Base-by-base conservation (phyloP, 208 protist genomes). In the Leishmania mexicana region DNA sequence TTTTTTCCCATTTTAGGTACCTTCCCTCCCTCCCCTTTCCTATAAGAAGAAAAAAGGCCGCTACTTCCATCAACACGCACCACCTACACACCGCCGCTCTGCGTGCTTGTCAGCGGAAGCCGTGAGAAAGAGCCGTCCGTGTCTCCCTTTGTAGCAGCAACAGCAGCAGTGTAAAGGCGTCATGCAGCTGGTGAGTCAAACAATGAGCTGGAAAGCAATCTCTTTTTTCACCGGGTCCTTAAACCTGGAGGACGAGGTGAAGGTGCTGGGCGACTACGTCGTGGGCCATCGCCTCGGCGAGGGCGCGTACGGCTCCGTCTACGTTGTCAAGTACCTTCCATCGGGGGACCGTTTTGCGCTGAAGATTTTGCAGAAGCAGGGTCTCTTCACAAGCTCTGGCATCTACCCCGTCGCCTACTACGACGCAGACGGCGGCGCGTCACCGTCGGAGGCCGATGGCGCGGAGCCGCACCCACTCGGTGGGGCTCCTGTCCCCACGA, bases 221-320 rank as follows among this genome's bases (percentile, higher is more conserved):
- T 91, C 90, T 21, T 88, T 81, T 62, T 97, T 97, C 78, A 96
- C 92, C 11, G 94, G 92, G 45, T 90, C 90, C 17, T 83, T 80
- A 24, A 81, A 85, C 13, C 86, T 96, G 28, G 83, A 95, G 76
- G 90, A 95, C 53, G 94, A 97, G 88, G 67, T 77, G 2, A 89
- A 90, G 40, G 91, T 95, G 74, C 76, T 97, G 40, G 84, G 88
- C 72, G 90, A 96, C 83, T 96, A 96, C 81, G 84, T 90, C 8
- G 83, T 93, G 2, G 93, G 94, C 8, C 93, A 94, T 80, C 90
- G 93, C 42, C 88, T 98, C 17, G 96, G 96, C 75, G 94, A 97
- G 54, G 96, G 96, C 1, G 92, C 92, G 42, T 97, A 97, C 75
- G 93, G 90, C 57, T 97, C 93, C n/a, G 96, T 98, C 13, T 97